phyloP scores from a whole-genome alignment of 2,329 filamentous ascomycete species.

The Alternaria panax region DNA sequence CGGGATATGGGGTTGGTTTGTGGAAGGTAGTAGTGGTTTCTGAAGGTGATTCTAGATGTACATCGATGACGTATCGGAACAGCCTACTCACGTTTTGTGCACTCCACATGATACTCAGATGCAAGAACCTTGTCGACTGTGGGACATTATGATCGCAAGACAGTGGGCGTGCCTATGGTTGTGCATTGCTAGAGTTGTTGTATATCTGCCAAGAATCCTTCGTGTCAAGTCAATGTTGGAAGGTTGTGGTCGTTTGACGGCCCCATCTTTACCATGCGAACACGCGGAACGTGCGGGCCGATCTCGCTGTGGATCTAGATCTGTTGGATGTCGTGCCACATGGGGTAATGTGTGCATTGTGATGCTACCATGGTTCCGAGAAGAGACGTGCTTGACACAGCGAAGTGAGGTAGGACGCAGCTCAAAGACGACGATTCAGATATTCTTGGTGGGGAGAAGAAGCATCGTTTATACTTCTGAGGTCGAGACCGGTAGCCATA shows the following conservation, averaged over 20 bases:
- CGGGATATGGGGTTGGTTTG: not conserved
- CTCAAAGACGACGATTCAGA: not conserved
- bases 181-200: not conserved
- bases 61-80: too few species aligned
- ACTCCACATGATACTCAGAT: too few species aligned
- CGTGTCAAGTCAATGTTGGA: not conserved
- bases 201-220: not conserved
- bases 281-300: conserved; percentile 12
- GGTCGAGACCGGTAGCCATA: not conserved
- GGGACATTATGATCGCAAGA: too few species aligned
- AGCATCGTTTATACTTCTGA: not conserved
- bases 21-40: too few species aligned
- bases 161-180: too few species aligned
- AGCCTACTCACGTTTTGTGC: too few species aligned
- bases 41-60: too few species aligned
- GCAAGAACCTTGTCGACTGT: not conserved
- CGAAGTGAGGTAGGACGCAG: not conserved
- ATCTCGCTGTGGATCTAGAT: not conserved
- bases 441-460: not conserved
- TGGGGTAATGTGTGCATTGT: not conserved
- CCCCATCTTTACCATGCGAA: conserved; percentile 13
- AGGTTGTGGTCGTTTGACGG: not conserved
- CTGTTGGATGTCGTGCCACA: conserved; percentile 1
- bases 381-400: not conserved
- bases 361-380: not conserved